Evolutionary conservation across 176 grass and related monocot genomes (phyloP), one percentile per base, ranked within the genome.

Genomic region (Metroxylon sagu): DNA sequence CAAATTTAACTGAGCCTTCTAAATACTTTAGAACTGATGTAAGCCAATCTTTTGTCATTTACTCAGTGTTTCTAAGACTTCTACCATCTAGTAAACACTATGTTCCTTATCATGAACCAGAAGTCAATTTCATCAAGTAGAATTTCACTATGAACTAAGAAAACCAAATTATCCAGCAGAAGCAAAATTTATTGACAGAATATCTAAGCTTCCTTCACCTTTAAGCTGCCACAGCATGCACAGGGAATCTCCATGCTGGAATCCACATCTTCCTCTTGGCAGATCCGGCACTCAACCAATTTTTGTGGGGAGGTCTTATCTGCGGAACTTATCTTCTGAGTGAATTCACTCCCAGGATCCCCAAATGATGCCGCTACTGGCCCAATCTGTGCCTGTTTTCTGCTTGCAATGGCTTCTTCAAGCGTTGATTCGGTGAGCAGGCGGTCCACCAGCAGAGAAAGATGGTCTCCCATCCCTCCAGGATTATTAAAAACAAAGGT

Each of bases 161-260:
- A 43, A 43, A 43, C 35, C 35, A 43, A 10, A 14, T 43, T 43
- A 43, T 43, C 35, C 35, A 43, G 35, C 35, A 43, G 35, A 43
- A 43, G 8, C 8, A 43, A 43, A 14, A 43, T 43, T 43, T 43
- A 10, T 43, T 23, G 21, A 14, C 35, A 43, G 35, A 43, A 43
- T 43, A 43, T 43, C 35, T 43, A 43, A 43, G 10, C 0, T 14
- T 2, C 35, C 35, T 14, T 43, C 49, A 86, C 85, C 90, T 89
- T 95, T 69, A 95, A 64, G 63, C 90, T 95, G 64, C 90, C 90
- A 54, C 66, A 82, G 66, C 90, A 95, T 14, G 85, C 89, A 64
- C 90, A 95, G 54, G 90, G 90, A 17, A 51, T 57, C 52, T 95
- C 90, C 90, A 95, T 80, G 72, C 29, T 50, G 10, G 58, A 48